Evolutionary conservation across 2,329 filamentous ascomycete species (phyloP).

Genomic region (Colletotrichum tropicicola): DNA sequence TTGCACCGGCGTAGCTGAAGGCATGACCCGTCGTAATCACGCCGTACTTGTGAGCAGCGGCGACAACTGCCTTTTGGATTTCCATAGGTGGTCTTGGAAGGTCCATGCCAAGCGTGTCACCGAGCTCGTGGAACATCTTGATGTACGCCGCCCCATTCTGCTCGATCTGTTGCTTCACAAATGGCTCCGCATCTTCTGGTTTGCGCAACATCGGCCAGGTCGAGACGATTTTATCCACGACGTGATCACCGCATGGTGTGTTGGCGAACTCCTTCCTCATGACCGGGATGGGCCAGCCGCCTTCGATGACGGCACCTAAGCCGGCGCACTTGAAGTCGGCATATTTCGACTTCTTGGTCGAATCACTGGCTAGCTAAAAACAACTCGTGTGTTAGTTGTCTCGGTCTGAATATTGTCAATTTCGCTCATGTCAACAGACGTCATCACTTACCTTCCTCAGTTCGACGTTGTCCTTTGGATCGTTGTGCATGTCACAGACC

Average conservation of each 20-base stretch:
- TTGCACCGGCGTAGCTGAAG: constrained; percentile 35
- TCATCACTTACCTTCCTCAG: constrained; percentile 35
- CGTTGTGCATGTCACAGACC: constrained; percentile 58
- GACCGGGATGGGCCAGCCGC: constrained; percentile 55
- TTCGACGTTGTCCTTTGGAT: constrained; percentile 41
- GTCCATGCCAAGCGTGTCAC: constrained; percentile 45
- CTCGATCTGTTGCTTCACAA: constrained; percentile 44
- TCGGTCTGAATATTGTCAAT: not conserved
- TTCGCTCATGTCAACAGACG: not conserved
- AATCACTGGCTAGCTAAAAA: constrained; percentile 22
- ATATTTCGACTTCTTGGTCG: constrained; percentile 35
- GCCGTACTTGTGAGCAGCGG: constrained; percentile 40
- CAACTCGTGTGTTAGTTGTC: not conserved
- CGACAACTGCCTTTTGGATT: constrained; percentile 54
- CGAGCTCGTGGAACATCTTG: constrained; percentile 61
- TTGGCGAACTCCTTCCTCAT: constrained; percentile 28
- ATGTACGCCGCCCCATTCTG: constrained; percentile 54
- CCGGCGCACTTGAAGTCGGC: constrained; percentile 59
- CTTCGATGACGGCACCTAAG: constrained; percentile 57
- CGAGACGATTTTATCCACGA: constrained; percentile 36
- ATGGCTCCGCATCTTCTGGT: constrained; percentile 49
- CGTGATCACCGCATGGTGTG: not conserved
- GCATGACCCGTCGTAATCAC: constrained; percentile 39
- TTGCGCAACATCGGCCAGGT: constrained; percentile 53
- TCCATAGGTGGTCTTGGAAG: constrained; percentile 49